Conservation (phyloP, 257 asterid species). For the Solanum ossicruentum region DNA sequence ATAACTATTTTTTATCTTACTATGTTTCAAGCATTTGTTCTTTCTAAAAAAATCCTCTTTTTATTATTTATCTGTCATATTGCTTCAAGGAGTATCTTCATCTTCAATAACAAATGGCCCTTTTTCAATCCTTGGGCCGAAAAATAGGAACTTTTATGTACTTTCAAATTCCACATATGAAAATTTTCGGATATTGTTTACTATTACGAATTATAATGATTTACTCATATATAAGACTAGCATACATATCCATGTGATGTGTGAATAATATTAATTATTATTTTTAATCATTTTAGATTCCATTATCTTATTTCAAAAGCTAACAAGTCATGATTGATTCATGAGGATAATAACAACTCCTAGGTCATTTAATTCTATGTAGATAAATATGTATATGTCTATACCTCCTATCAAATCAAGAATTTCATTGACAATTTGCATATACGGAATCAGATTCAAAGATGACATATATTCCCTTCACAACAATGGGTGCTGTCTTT, state of each 20-base stretch:
- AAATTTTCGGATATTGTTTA: rapidly evolving
- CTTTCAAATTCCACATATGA: background rate
- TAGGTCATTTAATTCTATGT: background rate
- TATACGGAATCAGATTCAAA: background rate
- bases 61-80: background rate
- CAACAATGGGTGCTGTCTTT: background rate
- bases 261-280: too few relatives aligned
- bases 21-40: too few relatives aligned
- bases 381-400: background rate
- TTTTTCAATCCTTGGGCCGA: too few relatives aligned
- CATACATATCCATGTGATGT: too few relatives aligned
- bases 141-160: background rate
- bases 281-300: too few relatives aligned
- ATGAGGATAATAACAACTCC: background rate
- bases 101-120: background rate
- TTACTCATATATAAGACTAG: background rate
- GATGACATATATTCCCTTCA: background rate
- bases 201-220: background rate
- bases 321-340: background rate
- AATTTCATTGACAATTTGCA: background rate
- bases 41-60: too few relatives aligned
- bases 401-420: background rate
- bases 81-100: background rate
- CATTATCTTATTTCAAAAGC: background rate
- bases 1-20: too few relatives aligned